A percentile compares a stretch with the other conserved stretches of the same genome.
phyloP scores from a whole-genome alignment of 345 rosid genomes.

The Camelina sativa region DNA sequence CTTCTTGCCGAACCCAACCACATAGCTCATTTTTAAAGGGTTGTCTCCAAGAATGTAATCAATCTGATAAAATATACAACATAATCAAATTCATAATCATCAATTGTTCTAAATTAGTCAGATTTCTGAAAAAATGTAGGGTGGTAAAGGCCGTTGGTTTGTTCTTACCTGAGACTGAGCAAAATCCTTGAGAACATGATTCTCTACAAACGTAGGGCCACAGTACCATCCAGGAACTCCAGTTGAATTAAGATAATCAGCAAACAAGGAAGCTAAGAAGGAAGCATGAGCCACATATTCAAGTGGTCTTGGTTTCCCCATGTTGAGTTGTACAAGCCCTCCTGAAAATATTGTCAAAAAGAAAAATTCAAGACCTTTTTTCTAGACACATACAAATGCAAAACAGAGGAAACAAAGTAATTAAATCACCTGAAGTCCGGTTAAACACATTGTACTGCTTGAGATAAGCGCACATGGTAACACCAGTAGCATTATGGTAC shows the following conservation, averaged over 20 bases:
- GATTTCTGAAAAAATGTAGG: no score
- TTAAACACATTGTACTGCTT: slow-evolving; percentile 64
- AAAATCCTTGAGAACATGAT: slow-evolving; percentile 51
- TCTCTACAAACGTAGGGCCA: slow-evolving; percentile 54
- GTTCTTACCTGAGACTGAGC: slow-evolving; percentile 70
- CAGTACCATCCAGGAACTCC: slow-evolving; percentile 71
- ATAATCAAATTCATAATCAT: background rate
- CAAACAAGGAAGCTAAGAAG: slow-evolving; percentile 74
- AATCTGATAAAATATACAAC: slow-evolving; percentile 44
- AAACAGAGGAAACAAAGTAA: slow-evolving; percentile 4
- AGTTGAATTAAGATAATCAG: slow-evolving; percentile 71
- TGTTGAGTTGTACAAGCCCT: slow-evolving; percentile 67
- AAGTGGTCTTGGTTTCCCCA: slow-evolving; percentile 62
- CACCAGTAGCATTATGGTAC: slow-evolving; percentile 73
- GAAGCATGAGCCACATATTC: slow-evolving; percentile 74
- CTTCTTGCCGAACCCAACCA: slow-evolving; percentile 73
- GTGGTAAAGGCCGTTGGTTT: background rate
- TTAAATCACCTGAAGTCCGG: slow-evolving; percentile 62
- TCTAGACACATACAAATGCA: background rate
- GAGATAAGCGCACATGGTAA: slow-evolving; percentile 83
- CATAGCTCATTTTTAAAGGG: slow-evolving; percentile 84
- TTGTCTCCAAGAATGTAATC: slow-evolving; percentile 83
- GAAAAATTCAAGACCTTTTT: background rate
- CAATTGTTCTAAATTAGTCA: no score
- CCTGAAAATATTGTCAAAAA: slow-evolving; percentile 47